Evolutionary conservation across 805 yeast species (phyloP).

Genomic region (Aciculoconidium aculeatum): DNA sequence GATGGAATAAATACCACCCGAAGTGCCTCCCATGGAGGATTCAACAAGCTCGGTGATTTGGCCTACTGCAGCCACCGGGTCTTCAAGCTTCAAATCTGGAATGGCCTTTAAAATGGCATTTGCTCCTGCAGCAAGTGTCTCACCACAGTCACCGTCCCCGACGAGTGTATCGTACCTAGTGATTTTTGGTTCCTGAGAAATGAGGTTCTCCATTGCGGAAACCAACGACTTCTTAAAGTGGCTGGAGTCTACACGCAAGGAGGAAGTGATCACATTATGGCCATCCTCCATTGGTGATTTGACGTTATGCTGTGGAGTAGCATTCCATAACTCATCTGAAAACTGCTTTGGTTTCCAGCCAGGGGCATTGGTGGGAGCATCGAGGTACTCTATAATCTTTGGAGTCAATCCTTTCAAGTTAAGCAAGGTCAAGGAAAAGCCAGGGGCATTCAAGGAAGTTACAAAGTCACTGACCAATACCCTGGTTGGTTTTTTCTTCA

Average conservation of each 20-base stretch:
- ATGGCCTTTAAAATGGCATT: conserved; percentile 58
- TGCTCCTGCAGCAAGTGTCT: conserved; percentile 80
- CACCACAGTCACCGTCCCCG: conserved; percentile 98
- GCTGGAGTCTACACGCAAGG: conserved; percentile 23
- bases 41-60: conserved; percentile 80
- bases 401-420: conserved; percentile 51
- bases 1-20: conserved; percentile 90
- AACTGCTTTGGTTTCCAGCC: conserved; percentile 63
- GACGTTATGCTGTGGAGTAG: conserved; percentile 18
- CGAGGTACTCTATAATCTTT: conserved; percentile 48
- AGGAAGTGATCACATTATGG: conserved; percentile 19
- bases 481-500: conserved; percentile 59
- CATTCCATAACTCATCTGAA: conserved; percentile 24
- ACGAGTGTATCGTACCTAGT: conserved; percentile 83
- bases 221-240: conserved; percentile 50
- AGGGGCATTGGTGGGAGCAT: conserved; percentile 69
- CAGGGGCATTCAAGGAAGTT: conserved; percentile 89
- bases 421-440: conserved; percentile 78
- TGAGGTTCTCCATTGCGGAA: conserved; percentile 30
- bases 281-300: conserved; percentile 26
- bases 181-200: conserved; percentile 62
- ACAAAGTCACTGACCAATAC: conserved; percentile 73
- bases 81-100: conserved; percentile 29
- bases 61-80: conserved; percentile 55
- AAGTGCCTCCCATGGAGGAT: conserved; percentile 94